Evolutionary conservation across 441 rosid species (phyloP).

Genomic region (Gossypium davidsonii): DNA sequence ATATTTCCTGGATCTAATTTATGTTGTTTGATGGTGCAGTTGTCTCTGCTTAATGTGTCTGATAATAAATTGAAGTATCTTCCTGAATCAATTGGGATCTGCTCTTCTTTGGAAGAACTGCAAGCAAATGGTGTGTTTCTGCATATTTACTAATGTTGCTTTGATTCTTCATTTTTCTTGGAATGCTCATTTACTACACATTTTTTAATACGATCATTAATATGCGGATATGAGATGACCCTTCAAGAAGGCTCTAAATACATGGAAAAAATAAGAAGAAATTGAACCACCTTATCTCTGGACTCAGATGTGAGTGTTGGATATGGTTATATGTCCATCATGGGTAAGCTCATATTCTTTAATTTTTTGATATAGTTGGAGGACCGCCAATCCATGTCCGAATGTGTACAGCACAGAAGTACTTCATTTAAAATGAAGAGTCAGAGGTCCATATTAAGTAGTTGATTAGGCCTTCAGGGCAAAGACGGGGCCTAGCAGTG

Average conservation of each 20-base stretch:
- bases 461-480: background rate
- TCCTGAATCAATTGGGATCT: conserved; percentile 92
- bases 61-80: conserved; percentile 75
- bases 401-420: background rate
- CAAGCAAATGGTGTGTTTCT: conserved; percentile 69
- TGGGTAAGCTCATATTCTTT: background rate
- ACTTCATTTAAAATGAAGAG: background rate
- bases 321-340: background rate
- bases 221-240: background rate
- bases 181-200: background rate
- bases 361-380: background rate
- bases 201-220: too few species aligned
- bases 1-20: conserved; percentile 15
- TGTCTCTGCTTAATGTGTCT: conserved; percentile 77
- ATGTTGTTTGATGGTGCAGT: conserved; percentile 44
- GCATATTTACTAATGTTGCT: background rate
- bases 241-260: background rate
- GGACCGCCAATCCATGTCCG: background rate
- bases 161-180: background rate
- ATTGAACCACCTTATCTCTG: background rate
- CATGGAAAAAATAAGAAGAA: background rate
- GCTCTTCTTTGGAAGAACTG: conserved; percentile 85
- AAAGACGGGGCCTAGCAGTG: too few species aligned
- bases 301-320: background rate
- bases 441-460: background rate